A percentile compares a stretch with the other conserved stretches of the same genome.
Conservation (phyloP, 2,329 filamentous ascomycete genomes). For the Beauveria varroae region DNA sequence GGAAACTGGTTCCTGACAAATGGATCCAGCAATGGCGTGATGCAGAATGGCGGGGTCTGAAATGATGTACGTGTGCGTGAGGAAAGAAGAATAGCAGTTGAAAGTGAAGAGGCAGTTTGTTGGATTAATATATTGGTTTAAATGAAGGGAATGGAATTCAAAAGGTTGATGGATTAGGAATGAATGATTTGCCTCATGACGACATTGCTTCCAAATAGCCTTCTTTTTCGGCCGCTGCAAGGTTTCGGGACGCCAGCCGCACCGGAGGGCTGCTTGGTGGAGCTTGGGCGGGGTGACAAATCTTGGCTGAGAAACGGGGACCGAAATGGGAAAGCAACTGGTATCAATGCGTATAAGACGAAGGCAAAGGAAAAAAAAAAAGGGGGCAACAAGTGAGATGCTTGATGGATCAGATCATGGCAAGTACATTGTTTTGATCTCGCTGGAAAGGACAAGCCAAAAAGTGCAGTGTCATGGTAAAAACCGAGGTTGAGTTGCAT, state of each 20-base stretch:
- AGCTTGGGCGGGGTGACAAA: not conserved
- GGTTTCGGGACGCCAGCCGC: not conserved
- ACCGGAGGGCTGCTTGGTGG: not conserved
- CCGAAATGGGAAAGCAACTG: too few relatives aligned
- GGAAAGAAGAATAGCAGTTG: not conserved
- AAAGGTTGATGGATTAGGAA: not conserved
- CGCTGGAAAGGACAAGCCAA: too few relatives aligned
- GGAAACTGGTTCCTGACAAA: not conserved
- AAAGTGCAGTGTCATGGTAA: too few relatives aligned
- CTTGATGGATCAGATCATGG: too few relatives aligned
- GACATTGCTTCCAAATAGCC: not conserved
- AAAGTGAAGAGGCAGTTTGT: not conserved
- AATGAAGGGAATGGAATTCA: not conserved
- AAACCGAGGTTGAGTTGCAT: too few relatives aligned
- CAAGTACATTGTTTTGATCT: too few relatives aligned
- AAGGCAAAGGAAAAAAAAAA: too few relatives aligned
- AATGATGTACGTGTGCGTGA: not conserved
- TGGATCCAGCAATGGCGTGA: not conserved
- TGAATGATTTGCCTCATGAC: not conserved
- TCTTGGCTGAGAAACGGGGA: not conserved
- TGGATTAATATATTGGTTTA: not conserved
- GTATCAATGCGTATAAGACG: too few relatives aligned
- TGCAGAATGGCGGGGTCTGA: not conserved
- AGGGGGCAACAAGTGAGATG: too few relatives aligned
- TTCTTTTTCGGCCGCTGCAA: not conserved